Evolutionary conservation across 1,139 yeast genomes (phyloP).

Genomic region (Hyphopichia fennica): DNA sequence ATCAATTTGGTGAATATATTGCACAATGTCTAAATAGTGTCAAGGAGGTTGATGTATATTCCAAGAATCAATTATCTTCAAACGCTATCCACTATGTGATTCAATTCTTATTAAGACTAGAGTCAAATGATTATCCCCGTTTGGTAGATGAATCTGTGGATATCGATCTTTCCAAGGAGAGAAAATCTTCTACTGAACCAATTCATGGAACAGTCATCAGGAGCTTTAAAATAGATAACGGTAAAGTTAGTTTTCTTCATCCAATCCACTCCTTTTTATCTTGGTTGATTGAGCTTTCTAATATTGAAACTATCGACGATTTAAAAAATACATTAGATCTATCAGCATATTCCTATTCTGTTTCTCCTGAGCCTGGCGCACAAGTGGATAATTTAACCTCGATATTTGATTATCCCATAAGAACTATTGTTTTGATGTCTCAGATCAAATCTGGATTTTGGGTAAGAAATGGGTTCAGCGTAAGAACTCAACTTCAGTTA

Average conservation of each 20-base stretch:
- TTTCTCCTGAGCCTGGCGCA: not conserved
- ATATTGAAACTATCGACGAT: constrained; percentile 23
- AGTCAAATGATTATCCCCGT: constrained; percentile 29
- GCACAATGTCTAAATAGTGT: constrained; percentile 49
- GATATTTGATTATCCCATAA: constrained; percentile 71
- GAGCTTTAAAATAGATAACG: constrained; percentile 30
- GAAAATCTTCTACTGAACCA: constrained; percentile 20
- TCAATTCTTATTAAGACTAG: constrained; percentile 29
- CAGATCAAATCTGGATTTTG: constrained; percentile 60
- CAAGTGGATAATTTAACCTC: constrained; percentile 16
- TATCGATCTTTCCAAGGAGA: constrained; percentile 17
- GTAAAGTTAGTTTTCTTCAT: constrained; percentile 69
- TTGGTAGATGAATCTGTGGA: constrained; percentile 30
- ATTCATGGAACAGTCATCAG: constrained; percentile 22
- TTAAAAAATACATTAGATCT: constrained; percentile 17
- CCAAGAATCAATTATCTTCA: constrained; percentile 20
- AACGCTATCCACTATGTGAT: constrained; percentile 35
- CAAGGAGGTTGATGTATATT: constrained; percentile 14
- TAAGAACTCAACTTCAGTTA: constrained; percentile 74
- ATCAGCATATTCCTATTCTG: not conserved
- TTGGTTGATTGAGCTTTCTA: constrained; percentile 63
- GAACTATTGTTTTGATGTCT: constrained; percentile 61
- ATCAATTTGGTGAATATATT: constrained; percentile 59
- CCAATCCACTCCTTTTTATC: constrained; percentile 76
- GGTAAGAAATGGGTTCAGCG: constrained; percentile 65